Evolutionary conservation across 2,329 filamentous ascomycete genomes (phyloP).

Genomic region (Diaporthe ilicicola): DNA sequence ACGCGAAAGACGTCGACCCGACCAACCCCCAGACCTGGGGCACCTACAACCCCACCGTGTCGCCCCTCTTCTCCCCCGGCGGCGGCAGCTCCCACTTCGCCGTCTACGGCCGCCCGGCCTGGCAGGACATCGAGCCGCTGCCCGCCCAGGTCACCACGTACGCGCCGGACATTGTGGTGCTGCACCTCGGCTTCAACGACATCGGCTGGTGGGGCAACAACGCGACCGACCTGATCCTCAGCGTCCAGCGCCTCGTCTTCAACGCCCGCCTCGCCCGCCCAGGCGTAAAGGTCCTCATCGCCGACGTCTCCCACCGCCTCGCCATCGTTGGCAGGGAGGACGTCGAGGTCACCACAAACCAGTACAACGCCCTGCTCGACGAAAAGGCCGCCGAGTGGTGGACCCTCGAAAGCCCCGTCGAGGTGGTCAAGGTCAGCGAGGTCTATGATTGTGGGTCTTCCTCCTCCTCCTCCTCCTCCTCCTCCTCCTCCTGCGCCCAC

Average conservation of each 20-base stretch:
- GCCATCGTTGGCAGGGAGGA: slow-evolving; percentile 38
- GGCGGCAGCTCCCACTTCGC: slow-evolving; percentile 46
- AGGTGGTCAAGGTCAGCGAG: slow-evolving; percentile 44
- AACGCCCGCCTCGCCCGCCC: slow-evolving; percentile 42
- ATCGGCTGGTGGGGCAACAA: slow-evolving; percentile 41
- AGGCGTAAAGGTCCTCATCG: slow-evolving; percentile 40
- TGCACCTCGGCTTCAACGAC: slow-evolving; percentile 47
- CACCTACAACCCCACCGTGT: slow-evolving; percentile 24
- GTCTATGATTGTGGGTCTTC: slow-evolving; percentile 41
- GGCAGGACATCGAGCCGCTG: slow-evolving; percentile 42
- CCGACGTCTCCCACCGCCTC: slow-evolving; percentile 42
- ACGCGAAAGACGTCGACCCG: slow-evolving; percentile 15
- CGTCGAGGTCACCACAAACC: slow-evolving; percentile 36
- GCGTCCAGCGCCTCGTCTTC: slow-evolving; percentile 41
- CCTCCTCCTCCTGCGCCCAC: not conserved
- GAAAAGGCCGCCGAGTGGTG: slow-evolving; percentile 39
- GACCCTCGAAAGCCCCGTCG: slow-evolving; percentile 40
- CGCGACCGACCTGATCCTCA: slow-evolving; percentile 35
- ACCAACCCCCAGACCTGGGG: slow-evolving; percentile 26
- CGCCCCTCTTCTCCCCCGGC: slow-evolving; percentile 34
- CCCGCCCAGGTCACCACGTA: slow-evolving; percentile 39
- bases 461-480: not conserved
- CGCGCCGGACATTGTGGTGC: slow-evolving; percentile 45
- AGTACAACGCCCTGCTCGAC: slow-evolving; percentile 41
- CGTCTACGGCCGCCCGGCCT: slow-evolving; percentile 44